A percentile compares a stretch with the other conserved stretches of the same genome.
These are phyloP conservation scores for Annona cherimola DNA, from an alignment of 164 flowering plant species.

Conservation along the genomic window DNA sequence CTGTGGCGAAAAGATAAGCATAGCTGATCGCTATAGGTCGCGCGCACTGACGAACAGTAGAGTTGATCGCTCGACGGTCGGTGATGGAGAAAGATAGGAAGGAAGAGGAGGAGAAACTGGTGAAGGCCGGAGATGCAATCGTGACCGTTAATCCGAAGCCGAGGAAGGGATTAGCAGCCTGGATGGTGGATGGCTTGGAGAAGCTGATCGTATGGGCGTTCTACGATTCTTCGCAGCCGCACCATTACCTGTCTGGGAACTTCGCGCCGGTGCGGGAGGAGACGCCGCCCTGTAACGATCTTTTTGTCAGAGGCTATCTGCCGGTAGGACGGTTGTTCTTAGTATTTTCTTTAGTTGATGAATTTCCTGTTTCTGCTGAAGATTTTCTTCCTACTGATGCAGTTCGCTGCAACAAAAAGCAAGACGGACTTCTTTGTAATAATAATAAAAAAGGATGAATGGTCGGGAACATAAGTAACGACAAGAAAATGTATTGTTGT, in stretches of 20 bases:
- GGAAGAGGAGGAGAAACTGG: constrained; percentile 6
- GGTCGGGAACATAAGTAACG: too few species aligned
- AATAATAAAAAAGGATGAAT: too few species aligned
- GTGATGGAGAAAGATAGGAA: neutral
- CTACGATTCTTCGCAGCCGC: constrained; percentile 58
- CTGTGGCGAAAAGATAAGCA: too few species aligned
- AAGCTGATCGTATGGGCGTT: constrained; percentile 53
- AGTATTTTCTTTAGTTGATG: too few species aligned
- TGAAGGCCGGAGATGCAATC: constrained; percentile 13
- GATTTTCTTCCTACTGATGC: too few species aligned
- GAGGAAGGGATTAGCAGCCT: constrained; percentile 46
- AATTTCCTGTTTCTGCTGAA: too few species aligned
- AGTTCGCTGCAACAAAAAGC: too few species aligned
- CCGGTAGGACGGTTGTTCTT: constrained; percentile 33
- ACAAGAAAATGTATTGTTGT: too few species aligned
- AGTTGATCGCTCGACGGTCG: too few species aligned
- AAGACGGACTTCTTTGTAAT: too few species aligned
- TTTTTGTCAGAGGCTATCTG: constrained; percentile 56
- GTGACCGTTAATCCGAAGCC: constrained; percentile 72
- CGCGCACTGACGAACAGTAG: too few species aligned
- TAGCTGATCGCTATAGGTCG: too few species aligned
- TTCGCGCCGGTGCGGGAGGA: constrained; percentile 71
- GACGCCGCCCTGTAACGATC: constrained; percentile 67
- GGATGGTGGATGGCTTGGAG: constrained; percentile 50
- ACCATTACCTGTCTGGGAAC: constrained; percentile 64